These are phyloP conservation scores for Pyrenophora teres DNA, from an alignment of 2,329 filamentous ascomycete genomes.

Conservation along the genomic window DNA sequence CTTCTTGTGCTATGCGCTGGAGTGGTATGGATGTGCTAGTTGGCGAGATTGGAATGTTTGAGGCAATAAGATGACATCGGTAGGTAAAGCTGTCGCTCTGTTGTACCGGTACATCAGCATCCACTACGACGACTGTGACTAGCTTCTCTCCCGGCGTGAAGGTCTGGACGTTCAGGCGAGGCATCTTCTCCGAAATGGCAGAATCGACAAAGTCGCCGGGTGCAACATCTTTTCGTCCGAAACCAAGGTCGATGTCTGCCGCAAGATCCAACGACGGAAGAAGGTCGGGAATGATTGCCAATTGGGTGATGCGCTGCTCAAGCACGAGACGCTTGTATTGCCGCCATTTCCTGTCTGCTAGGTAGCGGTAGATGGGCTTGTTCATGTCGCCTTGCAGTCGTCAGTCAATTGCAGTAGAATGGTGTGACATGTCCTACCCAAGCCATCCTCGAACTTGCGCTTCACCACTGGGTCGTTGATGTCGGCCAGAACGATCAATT, in stretches of 20 bases:
- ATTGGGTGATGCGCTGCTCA: slow-evolving; percentile 82
- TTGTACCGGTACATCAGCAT: slow-evolving; percentile 85
- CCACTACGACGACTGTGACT: slow-evolving; percentile 82
- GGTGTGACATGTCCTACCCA: slow-evolving; percentile 63
- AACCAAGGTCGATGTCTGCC: slow-evolving; percentile 81
- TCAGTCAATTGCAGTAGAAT: slow-evolving; percentile 9
- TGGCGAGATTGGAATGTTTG: slow-evolving; percentile 69
- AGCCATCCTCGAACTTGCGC: slow-evolving; percentile 88
- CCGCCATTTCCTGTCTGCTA: slow-evolving; percentile 87
- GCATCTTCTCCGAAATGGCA: slow-evolving; percentile 70
- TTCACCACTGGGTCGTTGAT: slow-evolving; percentile 95
- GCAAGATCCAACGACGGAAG: slow-evolving; percentile 77
- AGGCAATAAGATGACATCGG: slow-evolving; percentile 86
- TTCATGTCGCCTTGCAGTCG: slow-evolving; percentile 79
- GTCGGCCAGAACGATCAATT: slow-evolving; percentile 86
- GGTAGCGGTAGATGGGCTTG: slow-evolving; percentile 92
- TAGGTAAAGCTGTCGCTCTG: slow-evolving; percentile 76
- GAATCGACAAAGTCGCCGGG: slow-evolving; percentile 82
- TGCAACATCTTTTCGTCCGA: slow-evolving; percentile 69
- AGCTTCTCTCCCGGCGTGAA: slow-evolving; percentile 83
- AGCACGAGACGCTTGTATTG: slow-evolving; percentile 79
- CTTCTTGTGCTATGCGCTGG: slow-evolving; percentile 38
- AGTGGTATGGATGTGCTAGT: slow-evolving; percentile 47
- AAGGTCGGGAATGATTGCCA: slow-evolving; percentile 86
- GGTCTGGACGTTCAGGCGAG: slow-evolving; percentile 79